Conservation (phyloP, 495 filamentous ascomycete species). For the Beverwykella pulmonaria region DNA sequence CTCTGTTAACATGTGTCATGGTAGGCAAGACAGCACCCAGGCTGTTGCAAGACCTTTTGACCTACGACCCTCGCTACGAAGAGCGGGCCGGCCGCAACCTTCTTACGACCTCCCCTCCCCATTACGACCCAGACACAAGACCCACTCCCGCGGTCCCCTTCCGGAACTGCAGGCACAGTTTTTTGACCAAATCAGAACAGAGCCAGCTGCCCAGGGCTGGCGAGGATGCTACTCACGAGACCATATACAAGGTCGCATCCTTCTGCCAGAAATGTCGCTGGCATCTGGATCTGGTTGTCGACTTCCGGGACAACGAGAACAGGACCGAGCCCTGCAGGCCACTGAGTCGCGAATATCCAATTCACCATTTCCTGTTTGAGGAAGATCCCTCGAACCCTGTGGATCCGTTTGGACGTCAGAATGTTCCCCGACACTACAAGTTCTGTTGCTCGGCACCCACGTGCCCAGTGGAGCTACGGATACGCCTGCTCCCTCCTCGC, state of each 20-base stretch:
- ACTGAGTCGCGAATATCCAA: constrained; percentile 38
- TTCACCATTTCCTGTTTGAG: constrained; percentile 47
- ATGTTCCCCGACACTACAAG: constrained; percentile 34
- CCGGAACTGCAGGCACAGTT: constrained; percentile 58
- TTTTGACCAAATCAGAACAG: constrained; percentile 58
- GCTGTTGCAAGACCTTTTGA: constrained; percentile 59
- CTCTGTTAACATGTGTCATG: background rate
- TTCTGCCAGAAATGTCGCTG: constrained; percentile 51
- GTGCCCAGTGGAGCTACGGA: constrained; percentile 59
- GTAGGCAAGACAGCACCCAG: constrained; percentile 66
- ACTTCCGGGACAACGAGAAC: constrained; percentile 37
- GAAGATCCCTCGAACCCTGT: background rate
- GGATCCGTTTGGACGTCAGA: constrained; percentile 1
- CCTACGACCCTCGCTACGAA: constrained; percentile 59
- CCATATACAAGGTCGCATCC: constrained; percentile 55
- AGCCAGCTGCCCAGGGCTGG: constrained; percentile 51
- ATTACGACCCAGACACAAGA: constrained; percentile 41
- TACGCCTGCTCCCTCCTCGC: constrained; percentile 59
- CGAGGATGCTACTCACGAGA: constrained; percentile 45
- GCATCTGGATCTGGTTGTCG: constrained; percentile 44
- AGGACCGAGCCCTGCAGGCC: constrained; percentile 38
- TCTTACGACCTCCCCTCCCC: constrained; percentile 57
- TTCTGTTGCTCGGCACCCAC: constrained; percentile 64
- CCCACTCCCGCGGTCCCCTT: constrained; percentile 32
- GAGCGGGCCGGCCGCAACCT: constrained; percentile 55